Conservation (phyloP, 2,329 filamentous ascomycete species). For the Aspergillus sp. region DNA sequence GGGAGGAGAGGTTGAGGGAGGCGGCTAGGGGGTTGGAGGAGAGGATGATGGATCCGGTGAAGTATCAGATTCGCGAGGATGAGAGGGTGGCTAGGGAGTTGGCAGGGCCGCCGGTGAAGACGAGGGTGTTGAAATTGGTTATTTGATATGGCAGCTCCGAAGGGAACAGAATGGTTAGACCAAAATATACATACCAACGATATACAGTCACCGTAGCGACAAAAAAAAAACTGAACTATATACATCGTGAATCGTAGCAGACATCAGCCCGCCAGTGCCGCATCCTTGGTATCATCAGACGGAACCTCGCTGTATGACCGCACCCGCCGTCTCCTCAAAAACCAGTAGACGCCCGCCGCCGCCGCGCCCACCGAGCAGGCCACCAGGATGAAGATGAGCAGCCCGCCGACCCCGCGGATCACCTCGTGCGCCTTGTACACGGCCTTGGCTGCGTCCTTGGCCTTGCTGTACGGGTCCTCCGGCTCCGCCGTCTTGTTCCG, state of each 20-base stretch:
- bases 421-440: conserved; percentile 23
- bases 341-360: conserved; percentile 12
- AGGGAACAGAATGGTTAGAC: no score
- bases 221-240: no score
- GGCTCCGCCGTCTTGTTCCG: conserved; percentile 9
- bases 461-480: conserved; percentile 2
- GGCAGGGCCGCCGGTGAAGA: conserved; percentile 5
- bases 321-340: conserved; percentile 13
- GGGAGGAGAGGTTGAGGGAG: conserved; percentile 4
- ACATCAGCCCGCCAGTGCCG: no score
- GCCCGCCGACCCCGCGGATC: conserved; percentile 18
- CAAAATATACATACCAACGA: no score
- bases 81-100: conserved; percentile 8
- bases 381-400: conserved; percentile 22
- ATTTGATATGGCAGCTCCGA: no score
- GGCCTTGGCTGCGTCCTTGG: conserved; percentile 19
- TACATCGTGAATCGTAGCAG: no score
- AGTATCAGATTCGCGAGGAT: conserved; percentile 11
- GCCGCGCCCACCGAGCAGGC: conserved; percentile 15
- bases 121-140: conserved; percentile 8
- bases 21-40: conserved; percentile 11
- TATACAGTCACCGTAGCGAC: no score
- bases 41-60: conserved; percentile 10
- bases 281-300: no score
- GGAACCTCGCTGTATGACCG: conserved; percentile 21